phyloP scores from a whole-genome alignment of 768 basidiomycete genomes.

The Glaciozyma antarctica region DNA sequence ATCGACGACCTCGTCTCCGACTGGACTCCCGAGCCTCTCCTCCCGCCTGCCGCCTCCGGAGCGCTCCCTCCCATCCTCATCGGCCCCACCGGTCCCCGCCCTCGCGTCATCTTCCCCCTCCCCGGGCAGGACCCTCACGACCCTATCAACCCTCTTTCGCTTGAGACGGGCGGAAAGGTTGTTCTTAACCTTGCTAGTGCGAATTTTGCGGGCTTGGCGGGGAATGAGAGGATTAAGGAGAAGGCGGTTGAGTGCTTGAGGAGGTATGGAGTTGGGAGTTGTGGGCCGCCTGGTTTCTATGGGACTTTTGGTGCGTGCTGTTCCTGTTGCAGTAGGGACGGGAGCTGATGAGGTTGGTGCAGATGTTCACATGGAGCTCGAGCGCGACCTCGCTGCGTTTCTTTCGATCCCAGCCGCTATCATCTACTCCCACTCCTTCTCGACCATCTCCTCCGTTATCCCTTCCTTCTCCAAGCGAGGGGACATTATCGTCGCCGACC shows the following conservation, averaged over 20 bases:
- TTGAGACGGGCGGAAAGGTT: constrained; percentile 51
- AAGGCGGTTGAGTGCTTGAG: constrained; percentile 71
- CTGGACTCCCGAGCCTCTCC: constrained; percentile 81
- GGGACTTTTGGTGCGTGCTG: constrained; percentile 70
- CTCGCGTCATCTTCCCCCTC: constrained; percentile 50
- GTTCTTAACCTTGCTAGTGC: constrained; percentile 76
- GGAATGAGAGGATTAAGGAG: constrained; percentile 77
- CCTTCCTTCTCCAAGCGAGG: constrained; percentile 96
- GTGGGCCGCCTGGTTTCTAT: constrained; percentile 95
- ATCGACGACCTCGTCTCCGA: constrained; percentile 92
- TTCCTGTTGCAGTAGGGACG: neutral
- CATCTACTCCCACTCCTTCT: constrained; percentile 87
- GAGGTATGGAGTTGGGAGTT: constrained; percentile 86
- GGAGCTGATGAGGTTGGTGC: neutral
- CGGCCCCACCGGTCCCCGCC: constrained; percentile 73
- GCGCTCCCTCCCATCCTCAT: constrained; percentile 69
- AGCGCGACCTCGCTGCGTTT: constrained; percentile 81
- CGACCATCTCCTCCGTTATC: constrained; percentile 84
- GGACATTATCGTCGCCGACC: constrained; percentile 95
- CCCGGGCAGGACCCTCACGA: constrained; percentile 32
- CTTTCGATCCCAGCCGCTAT: constrained; percentile 80
- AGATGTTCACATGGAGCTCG: constrained; percentile 88
- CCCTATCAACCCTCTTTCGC: constrained; percentile 20
- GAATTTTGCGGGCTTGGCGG: constrained; percentile 84
- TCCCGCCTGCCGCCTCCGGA: constrained; percentile 54